Conservation (phyloP, 805 yeast species). For the Blastobotrys parvus region DNA sequence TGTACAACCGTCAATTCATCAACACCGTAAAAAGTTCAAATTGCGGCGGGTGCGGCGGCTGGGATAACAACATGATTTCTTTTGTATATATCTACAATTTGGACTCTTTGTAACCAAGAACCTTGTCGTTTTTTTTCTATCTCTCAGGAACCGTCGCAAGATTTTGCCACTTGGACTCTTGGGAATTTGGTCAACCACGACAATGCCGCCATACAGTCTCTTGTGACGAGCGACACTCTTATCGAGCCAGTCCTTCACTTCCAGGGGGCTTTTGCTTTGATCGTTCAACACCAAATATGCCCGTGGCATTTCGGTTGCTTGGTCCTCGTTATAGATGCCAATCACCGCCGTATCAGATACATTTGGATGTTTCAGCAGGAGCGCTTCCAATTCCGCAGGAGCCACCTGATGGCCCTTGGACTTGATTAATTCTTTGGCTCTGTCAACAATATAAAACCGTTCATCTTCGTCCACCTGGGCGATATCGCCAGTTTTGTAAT, state of each 20-base stretch:
- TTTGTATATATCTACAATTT: conserved; percentile 10
- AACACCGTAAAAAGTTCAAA: too few relatives aligned
- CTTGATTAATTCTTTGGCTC: conserved; percentile 64
- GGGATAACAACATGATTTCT: too few relatives aligned
- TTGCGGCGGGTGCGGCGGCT: too few relatives aligned
- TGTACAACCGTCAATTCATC: too few relatives aligned
- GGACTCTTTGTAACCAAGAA: conserved; percentile 7
- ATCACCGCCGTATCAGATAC: conserved; percentile 88
- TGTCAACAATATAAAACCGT: conserved; percentile 41
- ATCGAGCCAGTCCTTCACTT: conserved; percentile 28
- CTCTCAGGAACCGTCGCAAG: conserved; percentile 82
- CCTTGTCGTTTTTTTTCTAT: conserved; percentile 28
- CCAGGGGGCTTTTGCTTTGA: conserved; percentile 11
- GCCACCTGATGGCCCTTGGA: conserved; percentile 79
- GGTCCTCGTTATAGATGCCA: conserved; percentile 63
- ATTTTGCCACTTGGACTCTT: conserved; percentile 94
- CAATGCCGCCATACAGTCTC: conserved; percentile 39
- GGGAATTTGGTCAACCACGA: conserved; percentile 75
- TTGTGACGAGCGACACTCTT: conserved; percentile 30
- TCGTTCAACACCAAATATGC: conserved; percentile 29
- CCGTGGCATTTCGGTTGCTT: conserved; percentile 57
- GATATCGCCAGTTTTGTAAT: conserved; percentile 56
- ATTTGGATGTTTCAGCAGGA: conserved; percentile 60
- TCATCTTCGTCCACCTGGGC: conserved; percentile 33
- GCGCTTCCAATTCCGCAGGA: conserved; percentile 89